Percentiles rank a stretch among this genome's conserved stretches.
Evolutionary conservation across 331 rosid species (phyloP).

Genomic region (Malus hybrid): DNA sequence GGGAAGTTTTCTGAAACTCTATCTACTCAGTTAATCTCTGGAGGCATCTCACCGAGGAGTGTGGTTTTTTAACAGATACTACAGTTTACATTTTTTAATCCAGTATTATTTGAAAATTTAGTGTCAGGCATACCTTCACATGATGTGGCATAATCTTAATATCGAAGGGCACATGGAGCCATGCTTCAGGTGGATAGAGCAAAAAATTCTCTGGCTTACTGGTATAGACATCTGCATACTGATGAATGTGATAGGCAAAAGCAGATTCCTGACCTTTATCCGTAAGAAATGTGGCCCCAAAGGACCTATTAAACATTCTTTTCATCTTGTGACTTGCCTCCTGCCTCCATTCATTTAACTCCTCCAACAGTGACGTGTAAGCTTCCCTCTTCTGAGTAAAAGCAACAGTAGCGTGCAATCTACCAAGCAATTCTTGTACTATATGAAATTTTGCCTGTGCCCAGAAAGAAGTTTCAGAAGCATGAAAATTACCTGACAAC

Average conservation of each 20-base stretch:
- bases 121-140: conserved; percentile 56
- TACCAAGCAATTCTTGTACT: conserved; percentile 79
- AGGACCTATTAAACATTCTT: conserved; percentile 67
- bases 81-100: not conserved
- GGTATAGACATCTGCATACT: conserved; percentile 95
- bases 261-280: conserved; percentile 93
- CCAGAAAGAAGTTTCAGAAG: conserved; percentile 16
- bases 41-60: not conserved
- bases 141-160: conserved; percentile 97
- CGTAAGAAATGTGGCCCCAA: conserved; percentile 88
- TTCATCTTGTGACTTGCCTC: conserved; percentile 69
- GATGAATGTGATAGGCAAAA: conserved; percentile 90
- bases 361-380: conserved; percentile 49
- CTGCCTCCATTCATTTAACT: conserved; percentile 60
- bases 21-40: not conserved
- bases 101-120: not conserved
- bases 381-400: conserved; percentile 38
- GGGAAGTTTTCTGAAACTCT: too few relatives aligned
- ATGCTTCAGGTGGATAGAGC: conserved; percentile 75
- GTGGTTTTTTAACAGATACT: not conserved
- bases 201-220: conserved; percentile 95
- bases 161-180: conserved; percentile 92
- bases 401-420: conserved; percentile 64
- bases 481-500: not conserved
- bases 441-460: conserved; percentile 86